Evolutionary conservation across 1,139 yeast species (phyloP), one percentile per base, ranked within the genome.

Genomic region (Suhomyces wounanorum): DNA sequence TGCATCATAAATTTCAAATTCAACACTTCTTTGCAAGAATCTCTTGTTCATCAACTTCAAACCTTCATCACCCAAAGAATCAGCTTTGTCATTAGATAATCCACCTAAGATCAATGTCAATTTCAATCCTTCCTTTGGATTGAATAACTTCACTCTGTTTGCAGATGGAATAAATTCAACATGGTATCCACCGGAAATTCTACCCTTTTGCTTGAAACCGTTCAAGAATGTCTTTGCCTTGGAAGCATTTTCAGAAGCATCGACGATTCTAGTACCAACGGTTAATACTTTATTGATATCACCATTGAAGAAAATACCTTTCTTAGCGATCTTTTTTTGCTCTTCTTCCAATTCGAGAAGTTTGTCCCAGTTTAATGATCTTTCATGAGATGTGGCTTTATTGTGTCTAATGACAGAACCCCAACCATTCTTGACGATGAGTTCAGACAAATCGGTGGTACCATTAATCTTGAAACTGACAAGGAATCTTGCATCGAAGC

Each of bases 401-500:
- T 85, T 84, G 67, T 88, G 96, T 65, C 83, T 84, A 53, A 87
- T 79, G 23, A 89, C 96, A n/a, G 87, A 73, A 17, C 90, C 96
- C 69, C 77, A 82, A 8, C 96, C 97, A 51, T 73, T 76, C 39
- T 76, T 70, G 31, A 89, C 85, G 49, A 89, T 67, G 23, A 73
- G 60, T 59, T 83, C 83, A n/a, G 89, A 82, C 44, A 89, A 72
- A 60, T 87, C 89, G 47, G 70, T 70, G 31, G 77, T 70, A 36
- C 66, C 57, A 14, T 71, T 70, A 39, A 84, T 61, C 50, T 69
- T 69, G 55, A 74, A 62, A 43, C 87, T 78, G 11, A 87, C 94
- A 56, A 88, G 67, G 43, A 86, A 83, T 50, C 92, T 78, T 49
- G 82, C 81, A 41, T 85, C 92, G 59, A 80, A 79, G 48, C 82